Percentiles rank a stretch among this genome's conserved stretches.
These are phyloP conservation scores for Flaveria brownii DNA, from an alignment of 129 eudicot species.

Conservation along the genomic window DNA sequence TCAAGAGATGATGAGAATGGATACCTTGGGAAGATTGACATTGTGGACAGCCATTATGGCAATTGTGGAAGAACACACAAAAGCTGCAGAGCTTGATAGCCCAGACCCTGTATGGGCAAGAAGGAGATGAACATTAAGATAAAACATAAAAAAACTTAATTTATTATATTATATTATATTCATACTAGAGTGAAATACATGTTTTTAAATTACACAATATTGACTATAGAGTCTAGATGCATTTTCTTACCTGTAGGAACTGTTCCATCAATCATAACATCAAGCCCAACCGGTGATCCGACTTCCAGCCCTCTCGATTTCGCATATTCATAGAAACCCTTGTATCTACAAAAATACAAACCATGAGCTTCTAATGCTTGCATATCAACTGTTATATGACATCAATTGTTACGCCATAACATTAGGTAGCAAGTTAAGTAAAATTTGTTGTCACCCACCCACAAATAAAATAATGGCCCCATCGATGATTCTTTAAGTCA, in stretches of 20 bases:
- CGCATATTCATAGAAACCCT: conserved; percentile 85
- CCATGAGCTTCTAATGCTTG: conserved; percentile 8
- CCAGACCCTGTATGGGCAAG: conserved; percentile 72
- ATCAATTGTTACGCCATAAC: background rate
- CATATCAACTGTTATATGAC: conserved; percentile 1
- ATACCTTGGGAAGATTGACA: conserved; percentile 74
- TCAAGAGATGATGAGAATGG: conserved; percentile 17
- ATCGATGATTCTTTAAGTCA: conserved; percentile 84
- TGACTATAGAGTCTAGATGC: background rate
- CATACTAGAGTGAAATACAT: background rate
- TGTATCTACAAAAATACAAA: conserved; percentile 60
- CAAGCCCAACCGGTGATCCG: conserved; percentile 84
- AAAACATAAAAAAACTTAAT: background rate
- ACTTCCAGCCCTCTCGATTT: conserved; percentile 66
- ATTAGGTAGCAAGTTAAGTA: background rate
- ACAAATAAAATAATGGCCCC: conserved; percentile 99
- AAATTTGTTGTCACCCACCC: conserved; percentile 55
- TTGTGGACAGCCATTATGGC: conserved; percentile 90
- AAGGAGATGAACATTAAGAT: background rate
- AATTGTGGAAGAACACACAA: conserved; percentile 94
- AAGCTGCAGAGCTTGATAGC: conserved; percentile 96
- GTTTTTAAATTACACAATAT: background rate
- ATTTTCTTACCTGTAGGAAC: conserved; percentile 79
- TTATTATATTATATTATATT: background rate
- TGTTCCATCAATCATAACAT: conserved; percentile 88